These are phyloP conservation scores for Limonium bicolor DNA, from an alignment of 148 eudicot species.

Conservation along the genomic window DNA sequence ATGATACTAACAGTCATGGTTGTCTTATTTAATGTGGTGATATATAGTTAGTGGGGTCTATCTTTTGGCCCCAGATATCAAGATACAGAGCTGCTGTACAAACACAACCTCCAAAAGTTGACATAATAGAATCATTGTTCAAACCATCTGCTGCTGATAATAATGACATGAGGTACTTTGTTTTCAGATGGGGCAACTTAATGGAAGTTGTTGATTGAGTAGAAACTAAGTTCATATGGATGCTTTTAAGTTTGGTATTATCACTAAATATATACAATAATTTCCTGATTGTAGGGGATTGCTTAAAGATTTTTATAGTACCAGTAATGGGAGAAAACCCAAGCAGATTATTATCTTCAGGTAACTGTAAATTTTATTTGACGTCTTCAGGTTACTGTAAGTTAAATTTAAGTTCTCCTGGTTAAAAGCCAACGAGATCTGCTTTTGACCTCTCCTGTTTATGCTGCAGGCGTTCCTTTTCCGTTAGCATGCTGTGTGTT, in stretches of 20 bases:
- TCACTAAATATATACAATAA: neutral
- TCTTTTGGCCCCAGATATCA: slow-evolving; percentile 83
- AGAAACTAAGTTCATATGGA: too few species aligned
- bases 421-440: too few species aligned
- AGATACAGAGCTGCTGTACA: slow-evolving; percentile 80
- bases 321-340: slow-evolving; percentile 65
- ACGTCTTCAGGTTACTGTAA: too few species aligned
- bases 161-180: slow-evolving; percentile 67
- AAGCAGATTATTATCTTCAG: slow-evolving; percentile 77
- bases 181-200: too few species aligned
- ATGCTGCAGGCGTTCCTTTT: too few species aligned
- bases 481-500: too few species aligned
- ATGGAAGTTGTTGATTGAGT: too few species aligned
- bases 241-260: too few species aligned
- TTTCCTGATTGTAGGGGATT: slow-evolving; percentile 49
- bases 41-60: slow-evolving; percentile 82
- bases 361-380: too few species aligned
- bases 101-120: slow-evolving; percentile 71
- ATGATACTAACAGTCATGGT: slow-evolving; percentile 2
- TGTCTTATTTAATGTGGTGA: slow-evolving; percentile 1
- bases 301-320: slow-evolving; percentile 49
- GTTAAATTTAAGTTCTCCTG: too few species aligned
- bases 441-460: too few species aligned
- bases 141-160: slow-evolving; percentile 56
- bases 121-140: slow-evolving; percentile 70